Conservation (phyloP, 129 eudicot genomes). For the Lactuca sativa region DNA sequence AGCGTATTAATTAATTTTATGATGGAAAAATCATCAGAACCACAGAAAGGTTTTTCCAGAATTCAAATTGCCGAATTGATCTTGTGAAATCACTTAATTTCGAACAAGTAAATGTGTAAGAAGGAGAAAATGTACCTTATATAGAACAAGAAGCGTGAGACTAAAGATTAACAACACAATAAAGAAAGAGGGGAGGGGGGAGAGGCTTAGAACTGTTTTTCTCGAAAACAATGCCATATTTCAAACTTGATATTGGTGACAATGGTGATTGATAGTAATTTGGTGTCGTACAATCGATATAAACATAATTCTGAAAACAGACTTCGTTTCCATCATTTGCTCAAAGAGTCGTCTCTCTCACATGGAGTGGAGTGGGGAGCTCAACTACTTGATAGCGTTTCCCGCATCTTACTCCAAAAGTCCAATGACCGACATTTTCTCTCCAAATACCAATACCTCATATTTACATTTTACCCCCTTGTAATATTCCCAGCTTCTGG, state of each 20-base stretch:
- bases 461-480: conserved; percentile 25
- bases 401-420: conserved; percentile 31
- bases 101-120: neutral
- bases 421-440: conserved; percentile 28
- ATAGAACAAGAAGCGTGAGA: conserved; percentile 38
- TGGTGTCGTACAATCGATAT: neutral
- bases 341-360: conserved; percentile 1
- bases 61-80: conserved; percentile 13
- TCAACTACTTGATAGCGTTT: conserved; percentile 14
- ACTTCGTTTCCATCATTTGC: neutral
- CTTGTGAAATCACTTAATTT: neutral
- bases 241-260: neutral
- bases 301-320: conserved; percentile 1
- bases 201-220: conserved; percentile 22
- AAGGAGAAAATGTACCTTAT: conserved; percentile 34
- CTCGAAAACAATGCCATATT: conserved; percentile 31
- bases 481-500: neutral
- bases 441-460: neutral
- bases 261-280: conserved; percentile 7
- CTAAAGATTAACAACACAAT: conserved; percentile 27
- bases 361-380: conserved; percentile 11
- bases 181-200: conserved; percentile 31
- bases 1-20: neutral
- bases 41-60: neutral
- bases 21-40: neutral